phyloP scores from a whole-genome alignment of 441 rosid genomes.

The Macaranga tanarius region DNA sequence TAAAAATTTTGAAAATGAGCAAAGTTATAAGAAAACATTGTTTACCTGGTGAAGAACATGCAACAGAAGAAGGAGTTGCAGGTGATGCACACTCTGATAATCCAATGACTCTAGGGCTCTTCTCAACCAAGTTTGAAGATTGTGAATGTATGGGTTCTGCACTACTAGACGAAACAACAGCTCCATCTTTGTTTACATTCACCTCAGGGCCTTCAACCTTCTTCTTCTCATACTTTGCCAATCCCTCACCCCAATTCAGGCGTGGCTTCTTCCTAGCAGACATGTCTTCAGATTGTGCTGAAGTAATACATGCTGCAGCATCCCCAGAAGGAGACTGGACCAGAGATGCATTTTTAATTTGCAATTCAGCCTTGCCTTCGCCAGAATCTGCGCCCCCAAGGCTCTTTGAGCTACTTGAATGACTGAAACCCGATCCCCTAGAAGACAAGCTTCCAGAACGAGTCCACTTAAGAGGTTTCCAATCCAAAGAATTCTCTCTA shows the following conservation, averaged over 20 bases:
- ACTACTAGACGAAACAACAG: slow-evolving; percentile 31
- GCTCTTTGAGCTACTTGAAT: slow-evolving; percentile 90
- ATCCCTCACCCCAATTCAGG: slow-evolving; percentile 97
- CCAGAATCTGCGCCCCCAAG: slow-evolving; percentile 69
- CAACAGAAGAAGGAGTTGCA: slow-evolving; percentile 90
- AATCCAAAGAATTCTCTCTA: slow-evolving; percentile 59
- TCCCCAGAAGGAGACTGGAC: slow-evolving; percentile 67
- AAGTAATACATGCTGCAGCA: slow-evolving; percentile 52
- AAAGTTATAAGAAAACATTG: not conserved
- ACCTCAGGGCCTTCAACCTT: slow-evolving; percentile 73
- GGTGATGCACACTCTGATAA: slow-evolving; percentile 78
- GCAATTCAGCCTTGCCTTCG: slow-evolving; percentile 58
- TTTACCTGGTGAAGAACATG: slow-evolving; percentile 89
- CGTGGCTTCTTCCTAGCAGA: slow-evolving; percentile 85
- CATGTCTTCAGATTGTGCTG: slow-evolving; percentile 60
- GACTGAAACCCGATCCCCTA: slow-evolving; percentile 88
- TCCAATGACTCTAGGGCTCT: slow-evolving; percentile 57
- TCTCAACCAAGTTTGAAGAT: slow-evolving; percentile 52
- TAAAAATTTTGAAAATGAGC: not conserved
- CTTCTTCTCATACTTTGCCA: slow-evolving; percentile 95
- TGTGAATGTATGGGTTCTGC: slow-evolving; percentile 45
- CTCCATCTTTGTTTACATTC: slow-evolving; percentile 45
- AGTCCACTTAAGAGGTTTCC: slow-evolving; percentile 81
- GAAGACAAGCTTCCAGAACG: slow-evolving; percentile 86
- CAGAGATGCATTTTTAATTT: slow-evolving; percentile 44